Base-by-base conservation (phyloP, 495 filamentous ascomycete genomes). In the Cenococcum geophilum region DNA sequence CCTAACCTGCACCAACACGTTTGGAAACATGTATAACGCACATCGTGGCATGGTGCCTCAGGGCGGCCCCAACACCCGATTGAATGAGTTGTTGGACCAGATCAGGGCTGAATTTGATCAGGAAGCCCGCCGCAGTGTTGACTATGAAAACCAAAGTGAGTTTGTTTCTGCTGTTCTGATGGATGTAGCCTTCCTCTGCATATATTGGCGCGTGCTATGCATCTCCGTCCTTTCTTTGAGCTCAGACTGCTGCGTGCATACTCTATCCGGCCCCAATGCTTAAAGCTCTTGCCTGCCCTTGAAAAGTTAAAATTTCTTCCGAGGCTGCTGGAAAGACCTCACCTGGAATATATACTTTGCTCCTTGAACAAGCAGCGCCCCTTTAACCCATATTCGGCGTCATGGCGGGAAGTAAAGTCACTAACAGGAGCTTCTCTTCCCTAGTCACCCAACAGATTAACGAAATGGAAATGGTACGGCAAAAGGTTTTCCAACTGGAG, bases 101-200 rank as follows among this genome's bases (percentile, higher is more conserved):
- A 83, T 98, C 64, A 85, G 95, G 66, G 77, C 80, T 71, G 93
- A 98, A 74, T 98, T 96, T 68, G 93, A 97, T 59, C 83, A 76
- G 59, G 88, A 96, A 71, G 79, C 85, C 37, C 79, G 84, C 67
- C 79, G 87, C 68, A 86, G 80, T 68, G 86, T 86, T 69, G 88
- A 89, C 58, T 92, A 87, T 73, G 92, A 98, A 63, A 87, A 91
- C 69, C 88, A 92, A 72, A 85, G 93, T 97, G 83, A 77, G 92
- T 84, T 55, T 68, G 49, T 55, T 55, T 63, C 35, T 52, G 54
- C 23, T 5, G 60, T 42, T 32, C 27, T 43, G 56, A 23, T 27
- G 49, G 21, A 52, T 52, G 49, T 52, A 23, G 49, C 14, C 25
- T 14, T 23, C 49, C 49, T 23, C 18, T 32, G 18, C 49, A 32